Conservation (phyloP, 1,284 basidiomycete species). For the Apiotrichum akiyoshidainum region DNA sequence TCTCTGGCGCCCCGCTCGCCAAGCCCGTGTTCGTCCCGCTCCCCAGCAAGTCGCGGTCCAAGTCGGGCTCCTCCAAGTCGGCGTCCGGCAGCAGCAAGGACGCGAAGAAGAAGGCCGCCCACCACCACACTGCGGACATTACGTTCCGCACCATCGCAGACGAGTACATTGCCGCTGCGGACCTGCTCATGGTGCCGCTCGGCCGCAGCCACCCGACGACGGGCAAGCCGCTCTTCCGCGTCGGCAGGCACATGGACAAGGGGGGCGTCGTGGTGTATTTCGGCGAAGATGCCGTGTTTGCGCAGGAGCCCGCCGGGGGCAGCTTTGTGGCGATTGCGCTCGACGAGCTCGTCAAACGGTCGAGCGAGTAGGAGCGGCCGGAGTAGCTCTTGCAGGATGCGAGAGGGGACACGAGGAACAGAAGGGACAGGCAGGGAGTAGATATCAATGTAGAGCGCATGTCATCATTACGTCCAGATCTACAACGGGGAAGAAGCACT, state of each 20-base stretch:
- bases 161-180: slow-evolving; percentile 74
- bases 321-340: slow-evolving; percentile 42
- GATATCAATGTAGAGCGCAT: no score
- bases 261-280: slow-evolving; percentile 72
- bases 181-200: slow-evolving; percentile 82
- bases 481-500: no score
- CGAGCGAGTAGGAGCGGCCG: slow-evolving; percentile 2
- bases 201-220: slow-evolving; percentile 75
- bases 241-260: slow-evolving; percentile 71
- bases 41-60: neutral
- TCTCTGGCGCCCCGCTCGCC: slow-evolving; percentile 56
- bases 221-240: slow-evolving; percentile 79
- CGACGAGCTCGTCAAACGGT: slow-evolving; percentile 36
- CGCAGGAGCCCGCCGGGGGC: slow-evolving; percentile 36
- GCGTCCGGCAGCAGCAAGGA: slow-evolving; percentile 18
- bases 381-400: no score
- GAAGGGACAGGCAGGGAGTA: no score
- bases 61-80: slow-evolving; percentile 3
- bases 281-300: slow-evolving; percentile 47
- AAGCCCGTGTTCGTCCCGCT: slow-evolving; percentile 60
- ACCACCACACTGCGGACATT: slow-evolving; percentile 61
- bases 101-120: neutral
- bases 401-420: no score
- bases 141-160: slow-evolving; percentile 89
- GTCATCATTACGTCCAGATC: no score